Evolutionary conservation across 176 grass and related monocot genomes (phyloP), one percentile per base, ranked within the genome.

Genomic region (Echinochloa phyllopogon): DNA sequence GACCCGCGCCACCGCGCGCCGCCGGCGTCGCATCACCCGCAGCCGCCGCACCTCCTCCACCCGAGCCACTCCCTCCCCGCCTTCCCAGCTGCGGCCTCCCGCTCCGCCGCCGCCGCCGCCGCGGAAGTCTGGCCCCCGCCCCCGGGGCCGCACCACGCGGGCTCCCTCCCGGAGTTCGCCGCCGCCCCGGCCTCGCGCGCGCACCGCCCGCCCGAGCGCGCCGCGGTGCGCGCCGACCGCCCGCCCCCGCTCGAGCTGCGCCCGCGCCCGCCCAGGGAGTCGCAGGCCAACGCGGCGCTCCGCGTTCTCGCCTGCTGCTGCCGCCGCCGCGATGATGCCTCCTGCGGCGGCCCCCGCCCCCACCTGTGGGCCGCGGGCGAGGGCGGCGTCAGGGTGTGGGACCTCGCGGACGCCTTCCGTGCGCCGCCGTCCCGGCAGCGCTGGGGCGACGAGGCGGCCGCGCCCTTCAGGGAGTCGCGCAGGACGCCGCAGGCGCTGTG

Each of bases 221-320:
- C 82, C 45, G 69, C 78, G 3, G 62, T 94, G 17, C 53, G 92
- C 71, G 49, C 36, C 2, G 76, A 43, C 38, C 82, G 89, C 27
- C 94, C 94, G 4, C 79, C 90, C 13, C 85, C 94, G 38, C 90
- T 97, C 79, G 92, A 91, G 49, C 74, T 97, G 42, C 94, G 91
- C 15, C 89, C 94, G 18, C 90, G 92, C 10, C 94, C 94, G 17
- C 51, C 84, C 10, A 88, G 89, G 57, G 94, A 92, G 50, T 91
- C 92, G 1, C 92, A 94, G 90, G 56, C 70, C 3, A 82, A 79
- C 18, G 82, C 69, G 14, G 72, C 82, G 43, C 91, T 97, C 85
- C 77, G 87, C 40, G 72, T 76, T 33, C 84, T 97, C 55, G 92
- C 81, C 42, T 88, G 72, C 88, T 91, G 72, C 79, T 64, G 61